A percentile compares a stretch with the other conserved stretches of the same genome.
phyloP scores from a whole-genome alignment of 768 basidiomycete genomes.

The Cytidiella melzeri region DNA sequence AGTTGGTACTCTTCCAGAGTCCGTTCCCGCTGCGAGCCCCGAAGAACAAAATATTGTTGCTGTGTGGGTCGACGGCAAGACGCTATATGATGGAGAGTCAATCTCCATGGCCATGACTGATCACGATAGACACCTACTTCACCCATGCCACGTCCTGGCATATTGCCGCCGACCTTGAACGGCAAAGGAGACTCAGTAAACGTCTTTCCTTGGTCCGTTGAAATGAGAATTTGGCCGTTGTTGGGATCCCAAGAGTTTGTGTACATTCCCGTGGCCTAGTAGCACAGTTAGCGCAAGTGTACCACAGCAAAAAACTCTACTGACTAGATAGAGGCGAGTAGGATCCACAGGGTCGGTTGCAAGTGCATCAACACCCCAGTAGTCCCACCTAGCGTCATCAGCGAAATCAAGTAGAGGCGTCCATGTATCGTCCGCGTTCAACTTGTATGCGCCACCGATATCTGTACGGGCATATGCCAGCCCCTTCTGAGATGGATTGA shows the following conservation, averaged over 20 bases:
- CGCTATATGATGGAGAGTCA: slow-evolving; percentile 35
- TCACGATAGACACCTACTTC: slow-evolving; percentile 30
- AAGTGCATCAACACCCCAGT: slow-evolving; percentile 39
- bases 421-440: slow-evolving; percentile 58
- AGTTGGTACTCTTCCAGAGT: slow-evolving; percentile 60
- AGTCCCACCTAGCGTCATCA: slow-evolving; percentile 44
- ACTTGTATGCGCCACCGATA: slow-evolving; percentile 59
- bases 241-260: slow-evolving; percentile 59
- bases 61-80: slow-evolving; percentile 57
- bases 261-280: slow-evolving; percentile 53
- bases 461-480: slow-evolving; percentile 63
- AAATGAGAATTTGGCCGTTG: slow-evolving; percentile 57
- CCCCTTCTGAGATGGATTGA: slow-evolving; percentile 55
- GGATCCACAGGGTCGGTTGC: slow-evolving; percentile 58
- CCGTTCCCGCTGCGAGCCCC: slow-evolving; percentile 62
- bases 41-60: slow-evolving; percentile 55
- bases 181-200: slow-evolving; percentile 47
- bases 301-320: too few species aligned
- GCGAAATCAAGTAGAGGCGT: slow-evolving; percentile 56
- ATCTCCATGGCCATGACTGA: not conserved
- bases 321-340: slow-evolving; percentile 46
- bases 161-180: slow-evolving; percentile 66
- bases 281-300: too few species aligned
- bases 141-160: slow-evolving; percentile 66
- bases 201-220: slow-evolving; percentile 52